Evolutionary conservation across 768 basidiomycete genomes (phyloP).

Genomic region (Pulveroboletus sp.): DNA sequence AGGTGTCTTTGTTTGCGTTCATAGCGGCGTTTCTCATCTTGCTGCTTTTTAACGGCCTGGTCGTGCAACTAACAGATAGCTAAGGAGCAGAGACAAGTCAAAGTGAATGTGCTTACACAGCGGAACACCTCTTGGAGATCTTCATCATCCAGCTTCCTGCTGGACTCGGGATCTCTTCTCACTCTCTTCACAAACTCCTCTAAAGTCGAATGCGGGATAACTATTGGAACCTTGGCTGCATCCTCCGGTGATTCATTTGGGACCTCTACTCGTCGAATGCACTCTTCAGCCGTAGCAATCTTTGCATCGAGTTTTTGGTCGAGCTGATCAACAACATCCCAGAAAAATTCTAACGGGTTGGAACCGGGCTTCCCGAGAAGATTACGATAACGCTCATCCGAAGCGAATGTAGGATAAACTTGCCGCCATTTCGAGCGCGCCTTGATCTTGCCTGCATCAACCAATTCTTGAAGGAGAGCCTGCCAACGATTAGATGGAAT

Average conservation of each 20-base stretch:
- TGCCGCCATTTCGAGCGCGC: constrained; percentile 91
- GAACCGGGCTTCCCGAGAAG: constrained; percentile 94
- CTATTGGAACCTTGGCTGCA: constrained; percentile 37
- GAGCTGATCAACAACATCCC: constrained; percentile 86
- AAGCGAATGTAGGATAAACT: constrained; percentile 71
- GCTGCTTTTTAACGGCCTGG: constrained; percentile 67
- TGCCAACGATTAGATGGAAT: constrained; percentile 27
- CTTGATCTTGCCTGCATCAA: constrained; percentile 62
- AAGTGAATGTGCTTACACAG: constrained; percentile 46
- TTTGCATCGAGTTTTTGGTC: constrained; percentile 84
- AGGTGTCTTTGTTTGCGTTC: constrained; percentile 84
- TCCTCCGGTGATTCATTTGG: constrained; percentile 32
- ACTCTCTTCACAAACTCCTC: constrained; percentile 62
- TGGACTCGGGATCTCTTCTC: constrained; percentile 52
- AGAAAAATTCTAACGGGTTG: constrained; percentile 93
- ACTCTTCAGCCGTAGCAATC: constrained; percentile 63
- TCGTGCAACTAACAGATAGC: constrained; percentile 57
- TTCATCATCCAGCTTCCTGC: constrained; percentile 43
- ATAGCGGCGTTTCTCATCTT: constrained; percentile 81
- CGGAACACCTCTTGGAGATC: constrained; percentile 60
- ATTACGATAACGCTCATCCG: constrained; percentile 80
- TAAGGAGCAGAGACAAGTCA: constrained; percentile 5
- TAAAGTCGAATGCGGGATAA: constrained; percentile 56
- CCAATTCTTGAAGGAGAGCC: constrained; percentile 72
- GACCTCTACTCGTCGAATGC: constrained; percentile 43